phyloP scores from a whole-genome alignment of 495 filamentous ascomycete genomes.

The Neurospora sp. region DNA sequence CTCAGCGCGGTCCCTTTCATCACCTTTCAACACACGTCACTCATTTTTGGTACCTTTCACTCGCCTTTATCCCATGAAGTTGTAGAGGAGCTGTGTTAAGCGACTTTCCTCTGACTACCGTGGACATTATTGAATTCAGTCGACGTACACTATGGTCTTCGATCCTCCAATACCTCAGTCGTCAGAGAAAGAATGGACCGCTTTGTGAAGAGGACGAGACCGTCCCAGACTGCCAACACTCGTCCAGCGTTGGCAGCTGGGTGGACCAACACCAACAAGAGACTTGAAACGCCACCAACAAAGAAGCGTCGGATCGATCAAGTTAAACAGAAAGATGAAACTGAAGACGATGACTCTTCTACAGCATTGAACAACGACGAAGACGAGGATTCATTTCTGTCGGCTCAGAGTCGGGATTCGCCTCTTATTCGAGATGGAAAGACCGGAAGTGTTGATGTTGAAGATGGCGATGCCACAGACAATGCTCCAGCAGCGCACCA shows the following conservation, averaged over 20 bases:
- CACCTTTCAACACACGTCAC: neutral
- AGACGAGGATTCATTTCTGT: neutral
- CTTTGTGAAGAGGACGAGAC: slow-evolving; percentile 16
- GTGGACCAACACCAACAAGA: slow-evolving; percentile 3
- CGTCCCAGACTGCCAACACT: neutral
- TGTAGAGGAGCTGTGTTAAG: neutral
- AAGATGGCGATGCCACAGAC: slow-evolving; percentile 13
- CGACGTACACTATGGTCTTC: neutral
- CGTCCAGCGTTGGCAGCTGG: neutral
- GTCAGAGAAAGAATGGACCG: slow-evolving; percentile 16
- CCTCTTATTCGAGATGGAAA: neutral
- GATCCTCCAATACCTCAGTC: neutral
- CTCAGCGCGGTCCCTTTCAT: neutral
- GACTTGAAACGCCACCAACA: slow-evolving; percentile 13
- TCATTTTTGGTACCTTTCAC: neutral
- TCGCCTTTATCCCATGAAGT: neutral
- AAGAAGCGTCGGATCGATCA: slow-evolving; percentile 27
- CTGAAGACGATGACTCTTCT: slow-evolving; percentile 8
- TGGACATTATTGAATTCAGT: neutral
- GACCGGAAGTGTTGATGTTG: slow-evolving; percentile 4
- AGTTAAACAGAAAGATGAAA: slow-evolving; percentile 15
- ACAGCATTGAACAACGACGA: neutral
- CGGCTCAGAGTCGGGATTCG: neutral
- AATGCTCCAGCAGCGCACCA: slow-evolving; percentile 15
- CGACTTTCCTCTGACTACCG: neutral